A percentile compares a stretch with the other conserved stretches of the same genome.
phyloP scores from a whole-genome alignment of 2,329 filamentous ascomycete genomes.

The Pezicula rhizophila region DNA sequence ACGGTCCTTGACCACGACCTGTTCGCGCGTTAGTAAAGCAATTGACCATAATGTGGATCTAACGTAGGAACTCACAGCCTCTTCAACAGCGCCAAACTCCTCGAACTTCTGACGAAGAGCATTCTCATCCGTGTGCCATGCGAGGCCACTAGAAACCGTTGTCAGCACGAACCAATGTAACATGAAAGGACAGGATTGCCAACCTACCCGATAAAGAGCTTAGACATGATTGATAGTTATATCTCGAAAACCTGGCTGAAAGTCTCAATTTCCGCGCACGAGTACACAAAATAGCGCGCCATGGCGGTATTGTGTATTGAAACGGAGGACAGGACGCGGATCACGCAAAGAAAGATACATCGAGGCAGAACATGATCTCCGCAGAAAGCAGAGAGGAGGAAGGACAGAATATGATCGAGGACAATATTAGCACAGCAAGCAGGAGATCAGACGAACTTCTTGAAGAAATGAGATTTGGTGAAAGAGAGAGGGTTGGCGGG shows the following conservation, averaged over 20 bases:
- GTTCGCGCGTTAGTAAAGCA: slow-evolving; percentile 18
- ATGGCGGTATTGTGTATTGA: slow-evolving; percentile 24
- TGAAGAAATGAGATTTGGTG: slow-evolving; percentile 18
- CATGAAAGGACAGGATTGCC: slow-evolving; percentile 1
- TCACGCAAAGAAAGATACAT: slow-evolving; percentile 30
- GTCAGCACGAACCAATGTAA: slow-evolving; percentile 9
- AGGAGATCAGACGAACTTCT: slow-evolving; percentile 31
- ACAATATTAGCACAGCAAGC: slow-evolving; percentile 26
- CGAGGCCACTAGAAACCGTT: slow-evolving; percentile 67
- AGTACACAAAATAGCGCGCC: slow-evolving; percentile 27
- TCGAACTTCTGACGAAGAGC: slow-evolving; percentile 88
- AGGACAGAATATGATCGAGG: slow-evolving; percentile 15
- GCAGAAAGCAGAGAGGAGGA: slow-evolving; percentile 21
- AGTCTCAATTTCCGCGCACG: slow-evolving; percentile 33
- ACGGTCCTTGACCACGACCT: slow-evolving; percentile 97
- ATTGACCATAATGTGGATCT: neutral
- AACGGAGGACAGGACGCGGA: slow-evolving; percentile 25
- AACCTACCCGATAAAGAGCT: slow-evolving; percentile 88
- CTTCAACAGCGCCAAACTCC: slow-evolving; percentile 83
- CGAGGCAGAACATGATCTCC: slow-evolving; percentile 28
- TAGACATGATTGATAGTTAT: slow-evolving; percentile 60
- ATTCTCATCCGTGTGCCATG: slow-evolving; percentile 93
- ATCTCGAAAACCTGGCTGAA: slow-evolving; percentile 26
- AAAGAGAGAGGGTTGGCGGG: slow-evolving; percentile 4
- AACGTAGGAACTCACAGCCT: slow-evolving; percentile 68